Percentiles rank a stretch among this genome's conserved stretches.
phyloP scores from a whole-genome alignment of 495 filamentous ascomycete genomes.

The Xanthoparmelia taractica region DNA sequence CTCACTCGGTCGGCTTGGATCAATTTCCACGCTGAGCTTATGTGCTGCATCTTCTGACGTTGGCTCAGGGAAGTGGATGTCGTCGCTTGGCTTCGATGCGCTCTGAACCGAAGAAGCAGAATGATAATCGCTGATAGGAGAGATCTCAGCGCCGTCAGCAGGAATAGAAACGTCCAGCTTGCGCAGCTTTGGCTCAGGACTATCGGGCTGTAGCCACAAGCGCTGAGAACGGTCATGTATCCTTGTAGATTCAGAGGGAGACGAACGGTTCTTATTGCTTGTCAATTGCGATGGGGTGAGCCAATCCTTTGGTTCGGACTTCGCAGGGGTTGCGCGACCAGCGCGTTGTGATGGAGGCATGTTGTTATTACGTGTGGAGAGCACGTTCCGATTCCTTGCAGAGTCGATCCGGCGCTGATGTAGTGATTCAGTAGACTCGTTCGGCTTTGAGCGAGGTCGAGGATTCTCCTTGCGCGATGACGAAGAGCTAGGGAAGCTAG shows the following conservation, averaged over 20 bases:
- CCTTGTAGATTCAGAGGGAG: slow-evolving; percentile 5
- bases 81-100: slow-evolving; percentile 21
- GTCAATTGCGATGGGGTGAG: slow-evolving; percentile 12
- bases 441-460: slow-evolving; percentile 2
- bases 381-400: slow-evolving; percentile 1
- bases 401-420: slow-evolving; percentile 2
- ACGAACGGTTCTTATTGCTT: slow-evolving; percentile 11
- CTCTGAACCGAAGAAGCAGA: slow-evolving; percentile 34
- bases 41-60: slow-evolving; percentile 26
- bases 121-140: slow-evolving; percentile 40
- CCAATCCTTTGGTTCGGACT: slow-evolving; percentile 13
- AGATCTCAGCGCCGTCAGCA: slow-evolving; percentile 34
- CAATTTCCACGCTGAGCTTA: slow-evolving; percentile 11
- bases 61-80: slow-evolving; percentile 26
- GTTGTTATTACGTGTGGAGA: slow-evolving; percentile 5
- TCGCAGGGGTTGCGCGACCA: not conserved
- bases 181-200: slow-evolving; percentile 38
- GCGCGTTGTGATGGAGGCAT: not conserved
- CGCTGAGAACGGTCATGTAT: slow-evolving; percentile 10
- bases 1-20: slow-evolving; percentile 39
- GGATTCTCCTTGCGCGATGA: slow-evolving; percentile 3
- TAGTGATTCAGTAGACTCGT: slow-evolving; percentile 6
- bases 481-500: slow-evolving; percentile 5
- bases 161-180: slow-evolving; percentile 35
- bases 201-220: slow-evolving; percentile 32